Evolutionary conservation across 1,284 basidiomycete species (phyloP).

Genomic region (Cutaneotrichosporon curvatum): DNA sequence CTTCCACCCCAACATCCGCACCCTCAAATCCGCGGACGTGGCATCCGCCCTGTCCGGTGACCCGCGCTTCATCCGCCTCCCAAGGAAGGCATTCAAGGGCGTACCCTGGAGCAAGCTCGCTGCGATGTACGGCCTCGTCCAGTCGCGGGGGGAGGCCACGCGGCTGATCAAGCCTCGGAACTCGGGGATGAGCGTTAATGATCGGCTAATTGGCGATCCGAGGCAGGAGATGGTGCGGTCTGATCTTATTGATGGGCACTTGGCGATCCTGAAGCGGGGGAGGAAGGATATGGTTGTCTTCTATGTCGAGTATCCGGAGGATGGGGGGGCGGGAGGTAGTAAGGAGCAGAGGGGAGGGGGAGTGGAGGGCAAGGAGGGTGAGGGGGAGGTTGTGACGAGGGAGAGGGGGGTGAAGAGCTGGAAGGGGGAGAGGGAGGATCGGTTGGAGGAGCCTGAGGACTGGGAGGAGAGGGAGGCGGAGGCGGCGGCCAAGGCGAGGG

Average conservation of each 20-base stretch:
- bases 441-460: too few relatives aligned
- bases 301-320: conserved; percentile 31
- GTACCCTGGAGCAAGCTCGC: conserved; percentile 56
- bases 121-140: conserved; percentile 49
- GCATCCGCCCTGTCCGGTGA: conserved; percentile 56
- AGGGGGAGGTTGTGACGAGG: too few relatives aligned
- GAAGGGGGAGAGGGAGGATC: too few relatives aligned
- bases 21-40: conserved; percentile 47
- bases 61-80: conserved; percentile 52
- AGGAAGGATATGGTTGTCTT: conserved; percentile 67
- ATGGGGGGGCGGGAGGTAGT: neutral
- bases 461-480: too few relatives aligned
- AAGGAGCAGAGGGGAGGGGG: too few relatives aligned
- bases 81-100: conserved; percentile 49
- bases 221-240: conserved; percentile 42
- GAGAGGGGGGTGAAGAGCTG: too few relatives aligned
- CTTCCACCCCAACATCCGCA: conserved; percentile 52
- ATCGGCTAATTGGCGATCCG: conserved; percentile 43
- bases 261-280: conserved; percentile 66
- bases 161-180: conserved; percentile 50
- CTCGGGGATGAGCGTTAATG: conserved; percentile 55
- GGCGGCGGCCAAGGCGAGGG: too few relatives aligned
- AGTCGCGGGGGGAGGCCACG: conserved; percentile 50
- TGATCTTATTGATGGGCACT: conserved; percentile 58
- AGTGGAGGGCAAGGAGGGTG: too few relatives aligned